Conservation (phyloP, 345 rosid species). For the Euclidium syriacum region DNA sequence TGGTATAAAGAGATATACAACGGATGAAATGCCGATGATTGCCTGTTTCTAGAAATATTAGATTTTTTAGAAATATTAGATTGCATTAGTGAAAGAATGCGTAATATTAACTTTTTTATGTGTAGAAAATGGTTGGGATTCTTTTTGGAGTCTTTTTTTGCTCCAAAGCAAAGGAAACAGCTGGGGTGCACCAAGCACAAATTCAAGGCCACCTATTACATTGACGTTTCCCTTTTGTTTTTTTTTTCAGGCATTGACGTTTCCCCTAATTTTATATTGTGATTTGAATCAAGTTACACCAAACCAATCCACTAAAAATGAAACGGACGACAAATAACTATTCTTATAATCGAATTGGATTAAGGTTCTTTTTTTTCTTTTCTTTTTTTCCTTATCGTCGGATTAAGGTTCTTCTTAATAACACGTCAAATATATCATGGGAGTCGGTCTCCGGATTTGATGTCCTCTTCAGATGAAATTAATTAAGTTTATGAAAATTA, state of each 20-base stretch:
- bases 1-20: neutral
- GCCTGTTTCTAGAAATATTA: neutral
- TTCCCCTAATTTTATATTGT: conserved; percentile 12
- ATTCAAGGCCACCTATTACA: conserved; percentile 24
- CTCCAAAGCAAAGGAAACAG: conserved; percentile 31
- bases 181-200: conserved; percentile 11
- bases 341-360: neutral
- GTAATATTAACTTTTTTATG: neutral
- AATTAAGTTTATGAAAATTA: neutral
- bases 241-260: no score
- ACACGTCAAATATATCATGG: neutral
- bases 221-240: conserved; percentile 22
- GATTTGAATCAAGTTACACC: conserved; percentile 2
- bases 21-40: neutral
- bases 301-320: neutral
- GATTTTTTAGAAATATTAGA: no score
- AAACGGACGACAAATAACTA: neutral
- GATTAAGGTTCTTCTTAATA: conserved; percentile 22
- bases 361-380: conserved; percentile 25
- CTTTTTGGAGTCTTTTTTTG: no score
- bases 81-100: neutral
- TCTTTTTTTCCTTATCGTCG: no score
- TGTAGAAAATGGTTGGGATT: conserved; percentile 1
- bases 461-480: neutral
- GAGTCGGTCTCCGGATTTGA: neutral